A percentile compares a stretch with the other conserved stretches of the same genome.
Evolutionary conservation across 352 stramenopile species (phyloP).

Genomic region (Phytophthora foliorum): DNA sequence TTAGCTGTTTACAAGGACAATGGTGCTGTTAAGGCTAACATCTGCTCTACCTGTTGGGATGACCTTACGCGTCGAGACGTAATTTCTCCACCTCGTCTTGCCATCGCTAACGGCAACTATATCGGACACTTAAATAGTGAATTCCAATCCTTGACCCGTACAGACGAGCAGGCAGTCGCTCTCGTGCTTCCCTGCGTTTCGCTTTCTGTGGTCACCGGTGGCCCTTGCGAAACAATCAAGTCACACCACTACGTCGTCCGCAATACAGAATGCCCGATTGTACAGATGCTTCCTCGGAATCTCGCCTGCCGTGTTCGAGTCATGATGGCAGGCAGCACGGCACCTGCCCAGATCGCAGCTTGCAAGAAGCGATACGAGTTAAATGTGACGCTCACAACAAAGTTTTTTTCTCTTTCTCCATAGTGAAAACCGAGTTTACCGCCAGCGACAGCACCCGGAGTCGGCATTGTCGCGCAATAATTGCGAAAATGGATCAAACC

Average conservation of each 20-base stretch:
- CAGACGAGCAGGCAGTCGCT: not conserved
- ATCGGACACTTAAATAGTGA: not conserved
- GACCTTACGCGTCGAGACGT: not conserved
- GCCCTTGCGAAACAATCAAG: slow-evolving; percentile 4
- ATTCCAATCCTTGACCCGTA: not conserved
- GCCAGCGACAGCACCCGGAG: not conserved
- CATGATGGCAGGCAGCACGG: slow-evolving; percentile 10
- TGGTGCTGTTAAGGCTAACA: not conserved
- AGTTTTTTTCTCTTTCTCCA: not conserved
- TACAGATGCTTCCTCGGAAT: slow-evolving; percentile 12
- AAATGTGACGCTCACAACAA: not conserved
- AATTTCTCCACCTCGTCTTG: not conserved
- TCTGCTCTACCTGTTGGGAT: not conserved
- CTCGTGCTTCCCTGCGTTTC: slow-evolving; percentile 7
- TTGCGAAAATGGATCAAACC: too few species aligned
- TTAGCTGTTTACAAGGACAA: not conserved
- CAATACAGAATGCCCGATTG: slow-evolving; percentile 22
- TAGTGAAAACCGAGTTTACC: not conserved
- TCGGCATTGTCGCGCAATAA: not conserved
- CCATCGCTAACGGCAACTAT: not conserved
- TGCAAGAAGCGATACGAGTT: slow-evolving; percentile 15
- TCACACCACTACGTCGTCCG: slow-evolving; percentile 22
- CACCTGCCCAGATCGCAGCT: not conserved
- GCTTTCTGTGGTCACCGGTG: slow-evolving; percentile 8
- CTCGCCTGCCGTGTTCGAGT: not conserved